Percentiles rank a stretch among this genome's conserved stretches.
These are phyloP conservation scores for Acacia melanoxylon DNA, from an alignment of 306 rosid genomes.

Conservation along the genomic window DNA sequence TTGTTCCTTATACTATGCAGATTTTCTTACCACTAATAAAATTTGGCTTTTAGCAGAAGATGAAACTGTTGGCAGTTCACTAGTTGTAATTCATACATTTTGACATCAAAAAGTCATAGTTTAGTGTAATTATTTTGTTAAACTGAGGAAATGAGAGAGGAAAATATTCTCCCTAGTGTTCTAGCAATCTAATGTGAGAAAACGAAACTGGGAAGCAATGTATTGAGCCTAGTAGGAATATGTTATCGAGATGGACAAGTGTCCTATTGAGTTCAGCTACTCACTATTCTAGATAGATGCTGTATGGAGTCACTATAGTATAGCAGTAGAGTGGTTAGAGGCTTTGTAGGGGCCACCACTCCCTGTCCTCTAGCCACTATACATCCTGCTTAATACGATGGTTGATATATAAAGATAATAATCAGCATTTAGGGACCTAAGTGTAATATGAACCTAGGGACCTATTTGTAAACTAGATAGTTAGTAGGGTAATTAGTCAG, in stretches of 20 bases:
- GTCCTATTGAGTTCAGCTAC: not conserved
- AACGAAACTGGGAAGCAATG: not conserved
- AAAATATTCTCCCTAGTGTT: slow-evolving; percentile 1
- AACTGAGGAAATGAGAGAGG: not conserved
- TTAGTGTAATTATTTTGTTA: not conserved
- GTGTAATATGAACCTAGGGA: no score
- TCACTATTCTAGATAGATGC: not conserved
- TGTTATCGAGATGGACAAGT: not conserved
- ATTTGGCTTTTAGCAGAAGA: not conserved
- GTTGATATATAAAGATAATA: no score
- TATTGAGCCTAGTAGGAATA: not conserved
- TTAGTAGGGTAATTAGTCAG: no score
- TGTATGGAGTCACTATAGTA: not conserved
- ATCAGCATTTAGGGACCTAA: no score
- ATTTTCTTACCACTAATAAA: slow-evolving; percentile 3
- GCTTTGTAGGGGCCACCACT: not conserved
- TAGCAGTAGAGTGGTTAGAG: not conserved
- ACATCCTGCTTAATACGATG: no score
- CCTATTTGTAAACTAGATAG: no score
- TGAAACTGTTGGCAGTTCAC: not conserved
- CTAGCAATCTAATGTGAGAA: not conserved
- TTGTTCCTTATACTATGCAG: not conserved
- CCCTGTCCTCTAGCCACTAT: not conserved
- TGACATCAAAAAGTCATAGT: slow-evolving; percentile 9
- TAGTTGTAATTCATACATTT: not conserved